These are phyloP conservation scores for Tieghemostelium lacteum DNA, from an alignment of 78 protist genomes.

Conservation along the genomic window DNA sequence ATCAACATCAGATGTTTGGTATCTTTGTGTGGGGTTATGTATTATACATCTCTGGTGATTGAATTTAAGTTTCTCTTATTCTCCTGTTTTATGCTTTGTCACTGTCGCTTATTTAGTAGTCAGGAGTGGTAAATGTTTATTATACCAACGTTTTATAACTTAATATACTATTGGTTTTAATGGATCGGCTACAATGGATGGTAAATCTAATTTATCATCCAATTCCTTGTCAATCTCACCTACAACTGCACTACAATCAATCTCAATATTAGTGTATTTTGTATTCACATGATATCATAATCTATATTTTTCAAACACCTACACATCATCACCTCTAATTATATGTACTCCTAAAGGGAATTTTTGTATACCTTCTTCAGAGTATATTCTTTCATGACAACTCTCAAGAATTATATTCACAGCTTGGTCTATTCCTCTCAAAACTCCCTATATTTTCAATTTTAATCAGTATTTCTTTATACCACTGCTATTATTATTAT, in stretches of 20 bases:
- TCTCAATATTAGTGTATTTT: background rate
- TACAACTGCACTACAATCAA: conserved; percentile 45
- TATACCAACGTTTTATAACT: too few species aligned
- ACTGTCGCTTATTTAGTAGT: too few species aligned
- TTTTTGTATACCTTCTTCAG: conserved; percentile 45
- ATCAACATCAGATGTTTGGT: too few species aligned
- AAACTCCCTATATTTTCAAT: conserved; percentile 29
- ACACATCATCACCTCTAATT: conserved; percentile 77
- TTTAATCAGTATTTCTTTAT: background rate
- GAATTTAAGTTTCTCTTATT: too few species aligned
- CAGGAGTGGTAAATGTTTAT: too few species aligned
- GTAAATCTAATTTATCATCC: conserved; percentile 39
- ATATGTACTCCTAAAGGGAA: conserved; percentile 57
- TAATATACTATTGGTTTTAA: conserved; percentile 55
- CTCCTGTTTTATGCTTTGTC: too few species aligned
- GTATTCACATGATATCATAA: background rate
- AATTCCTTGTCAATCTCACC: conserved; percentile 64
- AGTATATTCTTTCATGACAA: conserved; percentile 57
- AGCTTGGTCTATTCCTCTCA: conserved; percentile 64
- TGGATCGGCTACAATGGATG: conserved; percentile 37
- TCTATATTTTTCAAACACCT: background rate
- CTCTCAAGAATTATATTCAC: conserved; percentile 43
- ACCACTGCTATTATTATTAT: background rate
- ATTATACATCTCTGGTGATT: too few species aligned
- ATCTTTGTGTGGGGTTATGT: too few species aligned